Conservation (phyloP, 345 rosid species). For the Brassica juncea region DNA sequence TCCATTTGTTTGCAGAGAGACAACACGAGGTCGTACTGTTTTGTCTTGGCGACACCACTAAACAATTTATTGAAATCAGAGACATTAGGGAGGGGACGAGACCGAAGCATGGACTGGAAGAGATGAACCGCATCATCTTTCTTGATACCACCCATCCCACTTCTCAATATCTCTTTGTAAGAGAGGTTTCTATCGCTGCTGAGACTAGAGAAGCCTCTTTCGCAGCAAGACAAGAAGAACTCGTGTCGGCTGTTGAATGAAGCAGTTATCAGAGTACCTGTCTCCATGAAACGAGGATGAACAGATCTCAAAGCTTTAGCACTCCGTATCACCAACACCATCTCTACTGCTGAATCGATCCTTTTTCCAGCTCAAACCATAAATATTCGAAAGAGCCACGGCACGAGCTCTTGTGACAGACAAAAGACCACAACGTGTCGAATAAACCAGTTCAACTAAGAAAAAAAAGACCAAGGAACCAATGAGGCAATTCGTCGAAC, state of each 20-base stretch:
- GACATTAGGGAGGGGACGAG: slow-evolving; percentile 1
- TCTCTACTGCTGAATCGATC: background rate
- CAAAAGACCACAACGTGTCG: background rate
- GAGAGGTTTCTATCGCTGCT: background rate
- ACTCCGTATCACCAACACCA: background rate
- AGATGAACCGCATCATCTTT: background rate
- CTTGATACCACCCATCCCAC: background rate
- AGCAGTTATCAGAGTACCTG: background rate
- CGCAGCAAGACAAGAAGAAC: background rate
- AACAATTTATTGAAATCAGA: background rate
- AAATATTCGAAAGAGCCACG: background rate
- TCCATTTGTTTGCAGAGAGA: slow-evolving; percentile 1
- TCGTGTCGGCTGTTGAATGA: background rate
- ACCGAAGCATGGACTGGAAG: background rate
- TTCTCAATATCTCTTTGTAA: background rate
- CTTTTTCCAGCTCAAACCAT: background rate
- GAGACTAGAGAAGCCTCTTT: background rate
- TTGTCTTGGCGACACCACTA: background rate
- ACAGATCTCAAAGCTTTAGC: background rate
- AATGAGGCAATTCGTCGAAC: slow-evolving; percentile 10
- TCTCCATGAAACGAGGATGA: background rate
- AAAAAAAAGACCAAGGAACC: background rate
- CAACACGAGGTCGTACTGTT: background rate
- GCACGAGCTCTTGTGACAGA: background rate
- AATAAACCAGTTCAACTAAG: background rate